These are phyloP conservation scores for Cryptococcus sp. DNA, from an alignment of 1,284 basidiomycete species.

Conservation along the genomic window DNA sequence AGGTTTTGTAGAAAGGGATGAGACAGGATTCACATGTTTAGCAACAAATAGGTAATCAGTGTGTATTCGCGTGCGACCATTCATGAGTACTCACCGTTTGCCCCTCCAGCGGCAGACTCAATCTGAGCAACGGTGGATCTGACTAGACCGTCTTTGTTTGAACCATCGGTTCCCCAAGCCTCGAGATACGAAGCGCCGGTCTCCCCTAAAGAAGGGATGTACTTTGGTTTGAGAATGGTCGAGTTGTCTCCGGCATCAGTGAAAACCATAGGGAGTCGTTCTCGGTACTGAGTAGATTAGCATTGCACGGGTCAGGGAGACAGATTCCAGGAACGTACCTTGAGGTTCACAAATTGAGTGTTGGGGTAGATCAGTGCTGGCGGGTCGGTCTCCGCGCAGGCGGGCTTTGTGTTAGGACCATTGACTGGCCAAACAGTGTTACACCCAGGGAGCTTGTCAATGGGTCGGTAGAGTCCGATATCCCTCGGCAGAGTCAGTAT, in stretches of 20 bases:
- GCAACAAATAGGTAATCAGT: background rate
- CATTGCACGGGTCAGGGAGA: background rate
- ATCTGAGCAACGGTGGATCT: slow-evolving; percentile 4
- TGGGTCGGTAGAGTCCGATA: slow-evolving; percentile 25
- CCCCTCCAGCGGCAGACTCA: too few species aligned
- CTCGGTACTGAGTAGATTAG: slow-evolving; percentile 4
- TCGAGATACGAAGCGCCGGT: background rate
- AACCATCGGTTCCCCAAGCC: background rate
- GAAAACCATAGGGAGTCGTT: slow-evolving; percentile 3
- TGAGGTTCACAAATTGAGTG: slow-evolving; percentile 23
- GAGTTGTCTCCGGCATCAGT: background rate
- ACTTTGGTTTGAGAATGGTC: background rate
- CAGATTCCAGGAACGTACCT: slow-evolving; percentile 10
- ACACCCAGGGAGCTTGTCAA: slow-evolving; percentile 33
- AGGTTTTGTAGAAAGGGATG: background rate
- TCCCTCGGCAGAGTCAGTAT: slow-evolving; percentile 15
- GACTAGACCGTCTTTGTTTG: background rate
- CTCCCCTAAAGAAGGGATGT: background rate
- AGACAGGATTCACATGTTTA: background rate
- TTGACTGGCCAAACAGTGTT: slow-evolving; percentile 30
- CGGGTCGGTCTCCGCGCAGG: slow-evolving; percentile 7
- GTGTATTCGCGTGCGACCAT: too few species aligned
- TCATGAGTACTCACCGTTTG: too few species aligned
- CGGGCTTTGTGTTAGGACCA: slow-evolving; percentile 15
- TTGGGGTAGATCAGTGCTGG: slow-evolving; percentile 25